Conservation (phyloP, 768 basidiomycete species). For the Naganishia onofrii region DNA sequence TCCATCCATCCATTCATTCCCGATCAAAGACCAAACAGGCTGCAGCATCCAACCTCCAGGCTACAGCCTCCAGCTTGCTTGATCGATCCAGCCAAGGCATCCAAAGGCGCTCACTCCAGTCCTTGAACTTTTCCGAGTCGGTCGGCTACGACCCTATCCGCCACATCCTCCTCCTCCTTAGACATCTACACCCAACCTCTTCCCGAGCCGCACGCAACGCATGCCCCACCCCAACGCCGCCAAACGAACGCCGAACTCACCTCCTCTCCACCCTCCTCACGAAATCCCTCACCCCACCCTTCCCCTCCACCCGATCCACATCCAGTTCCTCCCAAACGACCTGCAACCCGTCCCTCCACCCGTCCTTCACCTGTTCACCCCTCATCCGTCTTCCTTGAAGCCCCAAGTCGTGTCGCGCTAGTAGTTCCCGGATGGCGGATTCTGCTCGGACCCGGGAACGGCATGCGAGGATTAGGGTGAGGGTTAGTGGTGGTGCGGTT, state of each 20-base stretch:
- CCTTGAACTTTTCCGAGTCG: no score
- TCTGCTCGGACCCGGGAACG: conserved; percentile 42
- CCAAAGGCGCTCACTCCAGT: no score
- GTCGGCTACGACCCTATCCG: no score
- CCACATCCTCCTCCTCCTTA: no score
- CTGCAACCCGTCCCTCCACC: conserved; percentile 45
- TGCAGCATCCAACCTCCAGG: no score
- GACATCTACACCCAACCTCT: no score
- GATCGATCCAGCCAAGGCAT: no score
- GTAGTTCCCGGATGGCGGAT: conserved; percentile 37
- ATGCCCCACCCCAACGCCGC: no score
- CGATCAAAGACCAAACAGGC: no score
- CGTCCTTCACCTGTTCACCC: conserved; percentile 37
- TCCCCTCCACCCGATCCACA: conserved; percentile 41
- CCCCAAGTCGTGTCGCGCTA: conserved; percentile 37
- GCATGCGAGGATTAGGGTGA: conserved; percentile 52
- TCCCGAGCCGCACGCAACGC: no score
- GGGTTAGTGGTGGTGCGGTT: conserved; percentile 32
- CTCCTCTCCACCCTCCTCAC: conserved; percentile 38
- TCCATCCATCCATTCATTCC: no score
- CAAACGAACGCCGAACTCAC: conserved; percentile 37
- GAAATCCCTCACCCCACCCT: conserved; percentile 44
- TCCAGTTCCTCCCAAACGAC: conserved; percentile 49
- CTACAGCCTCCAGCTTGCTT: no score
- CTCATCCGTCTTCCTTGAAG: conserved; percentile 34